Base-by-base conservation (phyloP, 257 asterid genomes). In the Misopates orontium region DNA sequence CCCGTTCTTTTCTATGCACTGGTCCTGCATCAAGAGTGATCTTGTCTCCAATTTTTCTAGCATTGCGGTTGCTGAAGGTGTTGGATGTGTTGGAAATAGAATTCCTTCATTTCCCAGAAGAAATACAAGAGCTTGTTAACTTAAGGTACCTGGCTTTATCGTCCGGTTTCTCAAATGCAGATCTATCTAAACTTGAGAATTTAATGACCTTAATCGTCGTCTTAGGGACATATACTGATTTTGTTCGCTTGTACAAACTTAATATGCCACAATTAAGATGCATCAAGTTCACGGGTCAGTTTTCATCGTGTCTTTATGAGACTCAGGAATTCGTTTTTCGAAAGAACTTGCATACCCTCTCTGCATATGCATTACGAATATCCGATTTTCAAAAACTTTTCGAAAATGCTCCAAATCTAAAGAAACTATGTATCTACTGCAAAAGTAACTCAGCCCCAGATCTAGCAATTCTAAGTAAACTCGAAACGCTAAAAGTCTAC, bases 81-180 rank as follows among this genome's bases (percentile, higher is more conserved):
- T n/a, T n/a, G n/a, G n/a, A n/a, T n/a, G n/a, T n/a, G n/a, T n/a
- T n/a, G n/a, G n/a, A n/a, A n/a, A n/a, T n/a, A n/a, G n/a, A n/a
- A n/a, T n/a, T n/a, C n/a, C n/a, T n/a, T n/a, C n/a, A n/a, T n/a
- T 23, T 49, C 55, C 55, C 55, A 49, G 22, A 49, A 49, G 19
- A 20, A 15, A 49, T 49, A n/a, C n/a, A n/a, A n/a, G n/a, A n/a
- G n/a, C n/a, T n/a, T n/a, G n/a, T n/a, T n/a, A n/a, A n/a, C n/a
- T 23, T 49, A 16, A 49, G 55, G 19, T 49, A 49, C 55, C 55
- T 49, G 8, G 55, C 55, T 49, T 49, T n/a, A 23, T 20, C 22
- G 21, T 49, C 22, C 55, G 19, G 22, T 49, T 12, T 49, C 55
- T 16, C 19, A 15, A 49, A 20, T 16, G 22, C 55, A 49, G n/a